These are phyloP conservation scores for Globisporangium rhizosaccharum DNA, from an alignment of 352 stramenopile genomes.

Conservation along the genomic window DNA sequence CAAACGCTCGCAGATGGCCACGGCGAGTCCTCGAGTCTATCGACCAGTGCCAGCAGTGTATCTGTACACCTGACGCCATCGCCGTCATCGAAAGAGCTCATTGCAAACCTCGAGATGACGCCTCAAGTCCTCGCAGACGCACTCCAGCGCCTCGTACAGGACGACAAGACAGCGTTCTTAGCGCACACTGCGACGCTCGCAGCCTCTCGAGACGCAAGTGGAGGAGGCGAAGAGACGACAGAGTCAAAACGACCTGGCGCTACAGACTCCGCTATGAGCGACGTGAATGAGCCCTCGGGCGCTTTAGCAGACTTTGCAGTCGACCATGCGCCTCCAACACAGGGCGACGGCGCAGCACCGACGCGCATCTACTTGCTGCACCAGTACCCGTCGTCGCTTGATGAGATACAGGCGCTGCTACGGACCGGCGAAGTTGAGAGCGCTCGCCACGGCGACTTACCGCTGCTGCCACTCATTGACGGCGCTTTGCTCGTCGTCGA, in stretches of 20 bases:
- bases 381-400: constrained; percentile 49
- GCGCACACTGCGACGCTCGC: background rate
- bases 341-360: constrained; percentile 2
- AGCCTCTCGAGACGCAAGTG: background rate
- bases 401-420: constrained; percentile 44
- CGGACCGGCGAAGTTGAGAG: constrained; percentile 25
- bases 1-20: background rate
- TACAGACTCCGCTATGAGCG: background rate
- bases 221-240: background rate
- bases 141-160: constrained; percentile 43
- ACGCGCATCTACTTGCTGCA: constrained; percentile 50
- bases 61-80: background rate
- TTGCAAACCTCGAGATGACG: constrained; percentile 16
- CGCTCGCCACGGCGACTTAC: constrained; percentile 11
- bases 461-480: constrained; percentile 55
- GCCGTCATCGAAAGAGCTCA: background rate
- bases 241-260: background rate
- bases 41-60: background rate
- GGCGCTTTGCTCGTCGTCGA: constrained; percentile 46
- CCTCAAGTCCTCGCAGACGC: constrained; percentile 30
- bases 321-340: background rate
- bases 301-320: background rate
- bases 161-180: constrained; percentile 37
- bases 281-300: background rate
- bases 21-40: background rate